Evolutionary conservation across 345 rosid species (phyloP).

Genomic region (Diplotaxis tenuifolia): DNA sequence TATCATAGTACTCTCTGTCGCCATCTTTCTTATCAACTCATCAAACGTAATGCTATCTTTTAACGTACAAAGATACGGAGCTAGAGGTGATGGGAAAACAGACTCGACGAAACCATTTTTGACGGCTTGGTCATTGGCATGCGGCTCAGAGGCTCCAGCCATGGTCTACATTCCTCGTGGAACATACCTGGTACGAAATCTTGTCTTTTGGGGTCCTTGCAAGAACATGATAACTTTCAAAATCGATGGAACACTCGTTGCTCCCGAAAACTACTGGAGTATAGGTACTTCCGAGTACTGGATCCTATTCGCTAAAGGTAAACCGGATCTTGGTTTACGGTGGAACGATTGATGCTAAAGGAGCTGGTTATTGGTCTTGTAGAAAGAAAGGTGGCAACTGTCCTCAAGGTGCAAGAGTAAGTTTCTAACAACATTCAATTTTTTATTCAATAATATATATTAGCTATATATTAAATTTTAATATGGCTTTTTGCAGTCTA

Average conservation of each 20-base stretch:
- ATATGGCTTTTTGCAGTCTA: constrained; percentile 32
- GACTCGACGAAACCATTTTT: constrained; percentile 56
- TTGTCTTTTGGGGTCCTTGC: constrained; percentile 51
- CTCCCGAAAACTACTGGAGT: constrained; percentile 42
- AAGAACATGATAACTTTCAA: constrained; percentile 39
- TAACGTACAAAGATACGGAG: constrained; percentile 43
- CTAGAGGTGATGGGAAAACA: constrained; percentile 51
- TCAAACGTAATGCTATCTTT: constrained; percentile 33
- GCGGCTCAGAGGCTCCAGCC: constrained; percentile 43
- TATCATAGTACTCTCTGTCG: constrained; percentile 4
- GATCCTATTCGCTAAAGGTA: constrained; percentile 44
- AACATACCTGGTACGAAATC: constrained; percentile 37
- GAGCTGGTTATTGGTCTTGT: constrained; percentile 48
- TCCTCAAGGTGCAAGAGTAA: constrained; percentile 42
- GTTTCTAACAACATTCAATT: not conserved
- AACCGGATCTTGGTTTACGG: constrained; percentile 41
- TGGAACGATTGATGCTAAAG: constrained; percentile 47
- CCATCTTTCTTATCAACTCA: constrained; percentile 6
- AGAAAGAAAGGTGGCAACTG: constrained; percentile 32
- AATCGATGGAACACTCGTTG: constrained; percentile 53
- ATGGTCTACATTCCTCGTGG: constrained; percentile 54
- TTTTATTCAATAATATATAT: not conserved
- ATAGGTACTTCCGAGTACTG: constrained; percentile 43
- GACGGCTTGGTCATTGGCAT: constrained; percentile 54
- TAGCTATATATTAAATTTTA: not conserved